These are phyloP conservation scores for Cladochytrium replicatum DNA, from an alignment of 192 early-diverging fungal species.

Conservation along the genomic window DNA sequence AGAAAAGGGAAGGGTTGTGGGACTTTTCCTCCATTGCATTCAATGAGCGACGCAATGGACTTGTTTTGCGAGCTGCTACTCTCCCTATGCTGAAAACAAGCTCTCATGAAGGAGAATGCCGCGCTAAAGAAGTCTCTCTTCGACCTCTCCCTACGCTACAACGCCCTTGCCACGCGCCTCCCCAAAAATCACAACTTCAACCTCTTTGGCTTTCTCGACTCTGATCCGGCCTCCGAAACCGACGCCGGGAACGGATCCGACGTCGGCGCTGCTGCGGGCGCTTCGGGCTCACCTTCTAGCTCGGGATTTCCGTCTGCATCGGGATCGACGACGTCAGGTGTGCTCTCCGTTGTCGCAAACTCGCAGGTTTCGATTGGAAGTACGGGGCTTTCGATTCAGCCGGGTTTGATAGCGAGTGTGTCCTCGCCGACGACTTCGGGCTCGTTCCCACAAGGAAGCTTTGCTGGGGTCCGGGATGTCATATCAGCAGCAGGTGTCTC, in stretches of 20 bases:
- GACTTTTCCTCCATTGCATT: background rate
- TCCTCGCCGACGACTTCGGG: no score
- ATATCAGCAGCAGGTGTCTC: no score
- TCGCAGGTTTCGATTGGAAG: background rate
- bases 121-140: slow-evolving; percentile 74
- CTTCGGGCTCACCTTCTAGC: no score
- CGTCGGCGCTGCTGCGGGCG: background rate
- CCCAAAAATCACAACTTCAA: slow-evolving; percentile 9
- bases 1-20: background rate
- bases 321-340: background rate
- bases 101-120: slow-evolving; percentile 63
- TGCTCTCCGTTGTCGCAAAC: background rate
- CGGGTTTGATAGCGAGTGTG: no score
- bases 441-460: no score
- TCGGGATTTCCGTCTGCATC: no score
- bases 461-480: no score
- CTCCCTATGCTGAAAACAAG: slow-evolving; percentile 4
- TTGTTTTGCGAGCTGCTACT: background rate
- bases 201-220: slow-evolving; percentile 7
- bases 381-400: background rate
- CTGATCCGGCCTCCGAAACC: slow-evolving; percentile 11
- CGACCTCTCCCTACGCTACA: slow-evolving; percentile 65
- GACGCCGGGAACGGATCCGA: slow-evolving; percentile 3
- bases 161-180: slow-evolving; percentile 40
- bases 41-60: background rate